phyloP scores from a whole-genome alignment of 2,329 filamentous ascomycete genomes.

The Colletotrichum scovillei region DNA sequence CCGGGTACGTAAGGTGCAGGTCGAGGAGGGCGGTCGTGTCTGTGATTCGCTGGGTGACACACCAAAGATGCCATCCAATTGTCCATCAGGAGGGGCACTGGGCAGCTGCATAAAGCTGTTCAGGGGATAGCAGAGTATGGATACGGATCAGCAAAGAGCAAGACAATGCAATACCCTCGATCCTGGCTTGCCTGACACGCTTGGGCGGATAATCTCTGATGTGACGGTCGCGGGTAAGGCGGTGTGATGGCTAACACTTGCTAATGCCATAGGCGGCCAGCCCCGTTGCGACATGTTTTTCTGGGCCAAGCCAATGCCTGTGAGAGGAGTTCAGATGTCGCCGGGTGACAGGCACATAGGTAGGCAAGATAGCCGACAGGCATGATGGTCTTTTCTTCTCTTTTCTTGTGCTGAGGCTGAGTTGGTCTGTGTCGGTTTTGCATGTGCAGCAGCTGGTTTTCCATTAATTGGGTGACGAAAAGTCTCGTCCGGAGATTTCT shows the following conservation, averaged over 20 bases:
- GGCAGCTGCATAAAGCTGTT: no score
- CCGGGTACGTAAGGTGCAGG: slow-evolving; percentile 10
- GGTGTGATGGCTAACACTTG: slow-evolving; percentile 10
- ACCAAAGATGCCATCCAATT: neutral
- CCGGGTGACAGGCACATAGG: neutral
- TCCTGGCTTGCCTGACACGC: no score
- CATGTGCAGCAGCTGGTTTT: slow-evolving; percentile 33
- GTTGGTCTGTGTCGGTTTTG: slow-evolving; percentile 31
- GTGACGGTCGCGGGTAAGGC: neutral
- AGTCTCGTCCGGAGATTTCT: neutral
- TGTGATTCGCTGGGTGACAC: slow-evolving; percentile 18
- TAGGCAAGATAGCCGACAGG: neutral
- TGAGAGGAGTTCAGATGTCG: neutral
- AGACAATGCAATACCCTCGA: slow-evolving; percentile 8
- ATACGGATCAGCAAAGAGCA: neutral
- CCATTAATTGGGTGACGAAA: slow-evolving; percentile 18
- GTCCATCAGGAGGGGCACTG: neutral
- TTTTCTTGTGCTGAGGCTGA: neutral
- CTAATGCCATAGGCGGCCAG: neutral
- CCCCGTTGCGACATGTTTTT: slow-evolving; percentile 7
- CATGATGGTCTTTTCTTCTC: neutral
- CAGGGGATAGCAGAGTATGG: no score
- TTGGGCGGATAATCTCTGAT: slow-evolving; percentile 15
- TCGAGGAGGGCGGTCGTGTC: neutral
- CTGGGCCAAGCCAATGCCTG: slow-evolving; percentile 21